These are phyloP conservation scores for Aspergillus funiculosus DNA, from an alignment of 495 filamentous ascomycete species.

Conservation along the genomic window DNA sequence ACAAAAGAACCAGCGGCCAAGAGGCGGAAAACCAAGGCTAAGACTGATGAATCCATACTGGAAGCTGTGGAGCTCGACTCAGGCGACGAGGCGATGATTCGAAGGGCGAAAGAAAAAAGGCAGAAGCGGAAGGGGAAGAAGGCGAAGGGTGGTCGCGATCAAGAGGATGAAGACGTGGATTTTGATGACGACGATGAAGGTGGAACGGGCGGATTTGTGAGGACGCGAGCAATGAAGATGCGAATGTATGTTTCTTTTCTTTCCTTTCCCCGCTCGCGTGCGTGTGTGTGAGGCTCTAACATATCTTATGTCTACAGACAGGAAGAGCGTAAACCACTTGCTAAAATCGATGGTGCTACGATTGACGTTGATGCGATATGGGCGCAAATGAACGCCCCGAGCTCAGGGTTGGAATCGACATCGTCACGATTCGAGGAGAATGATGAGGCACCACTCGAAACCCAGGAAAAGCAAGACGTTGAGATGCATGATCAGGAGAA, in stretches of 20 bases:
- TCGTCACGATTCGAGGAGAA: slow-evolving; percentile 16
- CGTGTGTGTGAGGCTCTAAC: slow-evolving; percentile 1
- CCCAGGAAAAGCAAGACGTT: slow-evolving; percentile 12
- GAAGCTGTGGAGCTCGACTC: slow-evolving; percentile 49
- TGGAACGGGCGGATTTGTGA: slow-evolving; percentile 74
- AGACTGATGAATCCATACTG: slow-evolving; percentile 11
- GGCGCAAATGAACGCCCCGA: slow-evolving; percentile 63
- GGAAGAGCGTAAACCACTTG: slow-evolving; percentile 57
- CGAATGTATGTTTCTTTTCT: slow-evolving; percentile 39
- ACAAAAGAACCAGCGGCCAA: slow-evolving; percentile 33
- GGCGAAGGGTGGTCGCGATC: slow-evolving; percentile 4
- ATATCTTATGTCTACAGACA: slow-evolving; percentile 47
- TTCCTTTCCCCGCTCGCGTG: neutral
- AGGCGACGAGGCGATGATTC: slow-evolving; percentile 74
- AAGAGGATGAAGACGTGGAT: slow-evolving; percentile 40
- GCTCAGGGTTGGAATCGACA: slow-evolving; percentile 14
- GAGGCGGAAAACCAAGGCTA: slow-evolving; percentile 34
- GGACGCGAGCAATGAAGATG: slow-evolving; percentile 68
- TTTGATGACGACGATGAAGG: slow-evolving; percentile 52
- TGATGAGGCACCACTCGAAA: slow-evolving; percentile 15
- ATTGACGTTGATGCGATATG: slow-evolving; percentile 88
- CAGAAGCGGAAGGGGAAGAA: slow-evolving; percentile 47
- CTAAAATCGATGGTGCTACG: slow-evolving; percentile 62
- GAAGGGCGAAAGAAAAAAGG: slow-evolving; percentile 51
- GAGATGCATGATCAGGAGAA: slow-evolving; percentile 22